Evolutionary conservation across 108 stramenopile species (phyloP).

Genomic region (Skeletonema grethae): DNA sequence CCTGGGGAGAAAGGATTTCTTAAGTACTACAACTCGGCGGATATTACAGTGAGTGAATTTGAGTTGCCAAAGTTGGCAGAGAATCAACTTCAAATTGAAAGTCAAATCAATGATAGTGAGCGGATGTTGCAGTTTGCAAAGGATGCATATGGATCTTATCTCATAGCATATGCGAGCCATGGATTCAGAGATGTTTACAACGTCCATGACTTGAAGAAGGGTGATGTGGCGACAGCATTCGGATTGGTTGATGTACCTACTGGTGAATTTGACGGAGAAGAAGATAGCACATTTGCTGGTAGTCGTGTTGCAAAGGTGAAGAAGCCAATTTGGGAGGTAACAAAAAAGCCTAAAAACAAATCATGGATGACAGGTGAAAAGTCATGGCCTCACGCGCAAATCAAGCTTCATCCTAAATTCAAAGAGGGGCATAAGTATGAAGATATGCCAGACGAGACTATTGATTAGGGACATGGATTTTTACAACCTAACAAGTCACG

Average conservation of each 20-base stretch:
- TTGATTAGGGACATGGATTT: too few relatives aligned
- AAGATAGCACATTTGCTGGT: not conserved
- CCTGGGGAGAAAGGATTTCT: conserved; percentile 98
- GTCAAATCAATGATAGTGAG: conserved; percentile 97
- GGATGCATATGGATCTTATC: conserved; percentile 96
- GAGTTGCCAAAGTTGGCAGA: conserved; percentile 98
- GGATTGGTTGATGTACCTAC: conserved; percentile 67
- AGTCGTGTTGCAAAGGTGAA: not conserved
- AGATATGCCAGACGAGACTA: not conserved
- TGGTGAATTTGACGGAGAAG: conserved; percentile 22
- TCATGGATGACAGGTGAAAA: conserved; percentile 51
- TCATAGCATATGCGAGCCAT: conserved; percentile 97
- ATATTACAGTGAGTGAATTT: conserved; percentile 97
- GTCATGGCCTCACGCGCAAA: conserved; percentile 42
- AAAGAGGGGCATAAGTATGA: not conserved
- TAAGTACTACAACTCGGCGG: conserved; percentile 92
- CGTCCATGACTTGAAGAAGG: conserved; percentile 95
- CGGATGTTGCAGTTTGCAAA: conserved; percentile 93
- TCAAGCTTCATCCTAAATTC: conserved; percentile 45
- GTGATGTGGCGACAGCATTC: conserved; percentile 92
- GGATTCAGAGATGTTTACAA: conserved; percentile 97
- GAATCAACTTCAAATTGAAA: conserved; percentile 91
- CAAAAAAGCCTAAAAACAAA: conserved; percentile 21
- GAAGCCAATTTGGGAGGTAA: conserved; percentile 21
- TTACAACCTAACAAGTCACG: too few relatives aligned